Base-by-base conservation (phyloP, 2,329 filamentous ascomycete species). In the Fusarium sambucinum region DNA sequence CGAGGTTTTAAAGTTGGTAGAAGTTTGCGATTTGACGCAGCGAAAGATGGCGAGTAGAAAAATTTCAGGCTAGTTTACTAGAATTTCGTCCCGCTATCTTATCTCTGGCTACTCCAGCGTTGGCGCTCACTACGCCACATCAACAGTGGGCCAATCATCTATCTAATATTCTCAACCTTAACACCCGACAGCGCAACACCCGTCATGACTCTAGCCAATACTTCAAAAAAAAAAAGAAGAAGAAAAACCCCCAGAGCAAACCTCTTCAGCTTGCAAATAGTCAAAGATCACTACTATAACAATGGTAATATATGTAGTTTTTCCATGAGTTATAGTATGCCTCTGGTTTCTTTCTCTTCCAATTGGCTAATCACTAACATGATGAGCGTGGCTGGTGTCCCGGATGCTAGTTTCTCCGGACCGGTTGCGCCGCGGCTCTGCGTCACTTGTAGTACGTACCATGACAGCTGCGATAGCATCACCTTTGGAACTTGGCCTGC, bases 391-490 rank as follows among this genome's bases (percentile, higher is more conserved):
- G 29, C 30, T 13, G 14, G 3, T 0, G 16, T 2, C 0, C 1
- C 50, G 68, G 70, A 23, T 19, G 1, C 41, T 57, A 21, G 19
- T 72, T 66, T 47, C 27, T 69, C 72, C 70, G 63, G 32, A 35
- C 40, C 21, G 32, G 13, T 41, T 21, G 40, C 48, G 51, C 48
- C 45, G 54, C 33, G 27, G 59, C 48, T 55, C 45, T 58, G 50
- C 55, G 52, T 59, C 51, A 58, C 40, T 33, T 46, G 55, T 47
- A 60, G 54, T 73, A 73, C 71, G 71, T 73, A 73, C 71, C 70
- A 57, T 60, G 54, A 60, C 55, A 62, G 61, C 48, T 59, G 61
- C 48, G 63, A 73, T 70, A 74, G 63, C 72, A 74, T 74, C 72
- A 63, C 58, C 42, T 45, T 67, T 54, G 55, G 59, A 61, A 58